Base-by-base conservation (phyloP, 176 grass and related monocot genomes). In the Oropetium thomaeum region DNA sequence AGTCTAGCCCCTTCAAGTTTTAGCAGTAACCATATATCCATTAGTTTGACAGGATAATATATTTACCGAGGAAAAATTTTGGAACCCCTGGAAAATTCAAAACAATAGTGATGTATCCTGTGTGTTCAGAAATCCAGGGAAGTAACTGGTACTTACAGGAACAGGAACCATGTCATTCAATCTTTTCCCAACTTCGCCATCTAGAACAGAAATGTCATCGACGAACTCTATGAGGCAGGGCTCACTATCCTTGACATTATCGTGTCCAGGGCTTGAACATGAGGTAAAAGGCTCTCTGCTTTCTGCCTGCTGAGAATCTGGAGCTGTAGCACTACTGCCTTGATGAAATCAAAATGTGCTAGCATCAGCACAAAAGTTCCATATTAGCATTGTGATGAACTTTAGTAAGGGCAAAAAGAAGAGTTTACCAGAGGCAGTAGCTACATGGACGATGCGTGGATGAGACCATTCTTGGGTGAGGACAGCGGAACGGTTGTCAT, bases 181-280 rank as follows among this genome's bases (percentile, higher is more conserved):
- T 73, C 91, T 85, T 65, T 94, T 89, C 40, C 86, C 91, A 49
- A 98, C 91, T 87, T 93, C 84, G 20, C 86, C 86, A 27, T 93
- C 91, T 1, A 98, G 57, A 31, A 29, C 48, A 28, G 84, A 87
- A 66, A 73, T 89, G 34, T 89, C 83, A 6, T 87, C 86, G 3
- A 87, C 62, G 14, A 87, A 27, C 51, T 93, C 84, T 49, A 91
- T 67, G 3, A 69, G 41, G 41, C 65, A 68, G 0, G 20, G 12
- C 4, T 73, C 57, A 7, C 41, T 75, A 47, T 65, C 42, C 13
- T 71, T 40, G 5, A 19, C 65, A 42, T 82, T 73, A 47, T 82
- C 64, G 41, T 84, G 69, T 57, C 67, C 85, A 19, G 81, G 86
- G 57, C 52, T 91, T 25, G 88, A 77, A 54, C 70, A 66, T 2